Evolutionary conservation across 2,329 filamentous ascomycete species (phyloP), one percentile per base, ranked within the genome.

Genomic region (Epichloe festucae): DNA sequence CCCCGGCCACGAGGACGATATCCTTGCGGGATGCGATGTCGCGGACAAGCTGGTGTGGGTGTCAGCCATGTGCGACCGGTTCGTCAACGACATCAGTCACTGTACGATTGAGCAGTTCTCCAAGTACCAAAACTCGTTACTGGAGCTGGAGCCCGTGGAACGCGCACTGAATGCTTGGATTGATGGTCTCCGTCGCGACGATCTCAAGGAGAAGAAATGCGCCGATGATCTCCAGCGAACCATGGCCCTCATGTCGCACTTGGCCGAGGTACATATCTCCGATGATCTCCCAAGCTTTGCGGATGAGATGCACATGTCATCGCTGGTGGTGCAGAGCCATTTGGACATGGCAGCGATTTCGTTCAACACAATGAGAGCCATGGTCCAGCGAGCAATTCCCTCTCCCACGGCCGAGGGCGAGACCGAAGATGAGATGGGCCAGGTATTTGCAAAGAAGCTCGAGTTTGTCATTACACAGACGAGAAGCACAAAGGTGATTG

Each of bases 61-160:
- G 52, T 77, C 82, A 11, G 79, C 81, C 43, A 89, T 93, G 76
- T 94, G 89, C 61, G 82, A 87, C 56, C 85, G 89, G 39, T 93
- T 96, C 59, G 81, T 86, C 64, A 85, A 82, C 54, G 84, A 86
- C 54, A 89, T 96, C 60, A 84, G 78, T 58, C 81, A 82, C 58
- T 94, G 89, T 67, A 84, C 85, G 2, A 73, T 86, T 1, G 82
- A 87, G 46, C 80, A 88, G 53, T 97, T 97, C 65, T 77, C 78
- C 45, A 81, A 75, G 56, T 93, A 89, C 58, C 85, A 89, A 60
- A 83, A 84, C 42, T 87, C 89, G 2, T 69, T 93, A 53, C 87
- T 89, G 59, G 93, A 97, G 66, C 74, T 97, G 48, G 88, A 95
- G 63, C 89, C 90, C 0, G 88, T 97, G 11, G 93, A 98, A 69